Percentiles rank a stretch among this genome's conserved stretches.
Evolutionary conservation across 352 stramenopile species (phyloP).

Genomic region (Phytophthora constricta): DNA sequence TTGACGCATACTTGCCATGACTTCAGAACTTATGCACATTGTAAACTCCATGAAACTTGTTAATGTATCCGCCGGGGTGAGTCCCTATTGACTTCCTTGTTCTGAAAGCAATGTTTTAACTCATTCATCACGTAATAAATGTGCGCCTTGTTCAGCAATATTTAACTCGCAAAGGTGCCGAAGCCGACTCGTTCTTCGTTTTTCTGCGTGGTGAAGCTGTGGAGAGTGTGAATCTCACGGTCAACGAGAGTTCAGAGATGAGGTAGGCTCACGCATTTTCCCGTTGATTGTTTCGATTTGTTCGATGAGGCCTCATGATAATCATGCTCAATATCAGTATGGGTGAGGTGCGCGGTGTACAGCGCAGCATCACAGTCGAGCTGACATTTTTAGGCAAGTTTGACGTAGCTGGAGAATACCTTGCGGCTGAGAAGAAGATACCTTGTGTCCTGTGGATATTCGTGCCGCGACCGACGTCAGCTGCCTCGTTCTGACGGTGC

Average conservation of each 20-base stretch:
- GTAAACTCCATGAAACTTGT: conserved; percentile 88
- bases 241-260: conserved; percentile 67
- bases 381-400: conserved; percentile 84
- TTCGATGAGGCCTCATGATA: conserved; percentile 6
- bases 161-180: conserved; percentile 71
- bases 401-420: conserved; percentile 81
- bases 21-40: conserved; percentile 82
- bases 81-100: not conserved
- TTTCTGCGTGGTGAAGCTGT: conserved; percentile 76
- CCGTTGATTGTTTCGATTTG: not conserved
- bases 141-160: conserved; percentile 79
- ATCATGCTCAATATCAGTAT: conserved; percentile 29
- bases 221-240: conserved; percentile 68
- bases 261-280: conserved; percentile 29
- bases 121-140: not conserved
- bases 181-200: conserved; percentile 83
- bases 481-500: conserved; percentile 79
- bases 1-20: not conserved
- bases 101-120: not conserved
- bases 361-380: conserved; percentile 76
- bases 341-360: conserved; percentile 61
- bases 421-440: conserved; percentile 76
- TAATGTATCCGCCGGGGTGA: conserved; percentile 58
- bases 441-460: conserved; percentile 74
- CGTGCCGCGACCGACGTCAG: conserved; percentile 72